Evolutionary conservation across 106 monocot genomes (phyloP), one percentile per base, ranked within the genome.

Genomic region (Apostasia shenzhenica): DNA sequence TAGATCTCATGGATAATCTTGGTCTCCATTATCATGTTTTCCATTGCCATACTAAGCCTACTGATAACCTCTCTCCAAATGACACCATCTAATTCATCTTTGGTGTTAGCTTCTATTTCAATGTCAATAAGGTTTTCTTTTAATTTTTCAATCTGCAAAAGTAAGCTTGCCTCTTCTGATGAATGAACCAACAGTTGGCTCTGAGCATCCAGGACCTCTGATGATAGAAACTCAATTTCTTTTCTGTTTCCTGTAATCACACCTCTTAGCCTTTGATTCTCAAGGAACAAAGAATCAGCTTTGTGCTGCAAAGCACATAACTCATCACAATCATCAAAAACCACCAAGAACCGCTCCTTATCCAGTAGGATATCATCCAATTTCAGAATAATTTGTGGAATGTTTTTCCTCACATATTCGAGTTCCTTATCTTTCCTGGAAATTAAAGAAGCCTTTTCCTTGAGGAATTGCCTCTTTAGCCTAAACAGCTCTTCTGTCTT

Each of bases 401-500:
- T 60, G 38, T 67, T 83, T 70, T 81, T 85, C 81, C 70, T 90
- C 49, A 93, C 59, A 56, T 75, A 9, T 64, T 93, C 93, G 65
- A 79, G 63, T 14, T 97, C 95, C 71, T 79, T 89, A 64, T 93
- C 87, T 78, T 83, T 99, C 67, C 66, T 89, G 45, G 75, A 73
- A 62, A 77, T 74, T 14, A 57, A 70, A 8, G 78, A 78, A 57
- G 76, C 87, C 74, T 75, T 93, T 59, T 87, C 89, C 70, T 81
- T 92, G 14, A 83, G 79, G 54, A 85, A 81, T 65, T 93, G 85
- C 45, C 99, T 72, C 58, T 93, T 93, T 8, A 83, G 73, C 13
- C 63, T 76, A 65, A 99, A 99, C 67, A 93, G 67, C 59, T 92
- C 92, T 70, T 99, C 99, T 12, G 99, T 99, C 66, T 83, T 93